Percentiles rank a stretch among this genome's conserved stretches.
These are phyloP conservation scores for Prototheca stagnorum DNA, from an alignment of 163 green algal species.

Conservation along the genomic window DNA sequence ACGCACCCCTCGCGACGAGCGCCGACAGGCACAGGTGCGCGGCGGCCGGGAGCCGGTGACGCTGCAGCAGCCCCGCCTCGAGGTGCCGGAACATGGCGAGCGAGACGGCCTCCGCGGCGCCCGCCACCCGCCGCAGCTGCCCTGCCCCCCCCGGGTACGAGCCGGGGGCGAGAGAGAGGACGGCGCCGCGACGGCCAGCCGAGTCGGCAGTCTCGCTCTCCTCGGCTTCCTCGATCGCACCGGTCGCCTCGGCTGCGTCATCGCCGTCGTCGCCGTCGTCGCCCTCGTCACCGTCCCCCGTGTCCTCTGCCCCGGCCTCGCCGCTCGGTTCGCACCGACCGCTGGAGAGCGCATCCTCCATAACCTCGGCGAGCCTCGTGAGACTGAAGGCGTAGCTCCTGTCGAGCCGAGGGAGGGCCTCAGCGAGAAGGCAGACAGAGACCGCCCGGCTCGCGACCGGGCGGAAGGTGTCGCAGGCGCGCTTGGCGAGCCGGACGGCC, in stretches of 20 bases:
- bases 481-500: constrained; percentile 39
- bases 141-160: background rate
- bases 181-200: too few species aligned
- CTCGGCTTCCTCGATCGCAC: background rate
- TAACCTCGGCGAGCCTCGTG: background rate
- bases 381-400: constrained; percentile 72
- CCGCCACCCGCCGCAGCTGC: background rate
- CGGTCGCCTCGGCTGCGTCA: too few species aligned
- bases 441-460: constrained; percentile 53
- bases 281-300: too few species aligned
- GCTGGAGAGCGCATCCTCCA: too few species aligned
- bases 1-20: constrained; percentile 39
- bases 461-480: background rate
- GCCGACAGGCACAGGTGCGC: constrained; percentile 74
- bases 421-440: constrained; percentile 81
- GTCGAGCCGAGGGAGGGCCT: constrained; percentile 74
- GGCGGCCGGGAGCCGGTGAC: constrained; percentile 81
- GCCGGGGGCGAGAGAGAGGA: background rate
- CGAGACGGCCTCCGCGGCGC: background rate
- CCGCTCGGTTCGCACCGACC: too few species aligned
- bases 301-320: too few species aligned
- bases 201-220: too few species aligned
- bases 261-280: too few species aligned
- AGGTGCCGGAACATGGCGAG: background rate
- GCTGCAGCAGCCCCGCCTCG: constrained; percentile 71